Base-by-base conservation (phyloP, 208 protist genomes). In the Crithidia acanthocephali region DNA sequence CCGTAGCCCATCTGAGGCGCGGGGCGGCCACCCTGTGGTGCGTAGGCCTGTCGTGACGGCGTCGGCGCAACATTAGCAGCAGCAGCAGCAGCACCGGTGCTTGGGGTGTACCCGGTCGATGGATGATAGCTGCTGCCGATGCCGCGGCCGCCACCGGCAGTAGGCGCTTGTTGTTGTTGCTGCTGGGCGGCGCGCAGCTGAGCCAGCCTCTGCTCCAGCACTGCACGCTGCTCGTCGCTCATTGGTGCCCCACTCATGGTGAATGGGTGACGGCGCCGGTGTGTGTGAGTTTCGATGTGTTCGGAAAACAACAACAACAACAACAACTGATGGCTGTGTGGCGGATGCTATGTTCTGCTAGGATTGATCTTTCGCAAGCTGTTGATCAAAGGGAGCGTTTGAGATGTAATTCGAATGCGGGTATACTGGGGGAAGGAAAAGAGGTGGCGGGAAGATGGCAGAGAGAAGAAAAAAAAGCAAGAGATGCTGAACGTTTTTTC, bases 211-310 rank as follows among this genome's bases (percentile, higher is more conserved):
- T 72, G 69, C 64, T 86, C 80, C 27, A 86, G 71, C 44, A 71
- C 81, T 7, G 79, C 84, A 13, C 85, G 85, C 74, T 90, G 77
- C 67, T 87, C 85, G 22, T 83, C 72, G 33, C 72, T 79, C 77
- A 85, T 72, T 11, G 80, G 83, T 16, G 48, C 35, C 2, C 37
- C 58, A 44, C 60, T 77, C 76, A 82, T 82, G 37, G 4, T 69
- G 52, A 33, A n/a, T n/a, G 44, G 4, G 18, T n/a, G n/a, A n/a
- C n/a, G n/a, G n/a, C n/a, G n/a, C n/a, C n/a, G n/a, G n/a, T n/a
- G 44, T n/a, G 35, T 40, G 35, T 40, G 35, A 40, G 35, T 40
- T 40, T 40, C 35, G 11, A 40, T n/a, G n/a, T n/a, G n/a, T 11
- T 40, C 11, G 35, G 11, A 40, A 40, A 40, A 40, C 11, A 40